Evolutionary conservation across 495 filamentous ascomycete species (phyloP).

Genomic region (Chaetomium cochliodes): DNA sequence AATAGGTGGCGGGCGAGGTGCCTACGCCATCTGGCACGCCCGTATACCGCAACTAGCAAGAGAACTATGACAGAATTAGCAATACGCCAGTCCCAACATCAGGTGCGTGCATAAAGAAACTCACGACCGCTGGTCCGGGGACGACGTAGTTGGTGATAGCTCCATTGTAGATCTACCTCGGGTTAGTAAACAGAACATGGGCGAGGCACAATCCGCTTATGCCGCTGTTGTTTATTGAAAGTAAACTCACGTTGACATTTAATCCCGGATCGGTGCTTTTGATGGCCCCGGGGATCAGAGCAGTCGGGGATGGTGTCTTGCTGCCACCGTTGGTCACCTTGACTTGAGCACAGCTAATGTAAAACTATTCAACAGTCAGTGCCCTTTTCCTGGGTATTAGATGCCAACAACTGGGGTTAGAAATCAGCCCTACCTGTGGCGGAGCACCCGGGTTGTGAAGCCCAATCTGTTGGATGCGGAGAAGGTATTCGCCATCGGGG

Average conservation of each 20-base stretch:
- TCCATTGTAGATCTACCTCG: slow-evolving; percentile 26
- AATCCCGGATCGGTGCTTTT: slow-evolving; percentile 55
- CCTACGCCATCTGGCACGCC: no score
- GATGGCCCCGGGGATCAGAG: slow-evolving; percentile 55
- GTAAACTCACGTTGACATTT: slow-evolving; percentile 37
- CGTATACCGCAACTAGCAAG: slow-evolving; percentile 15
- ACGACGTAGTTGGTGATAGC: slow-evolving; percentile 26
- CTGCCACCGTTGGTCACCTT: slow-evolving; percentile 52
- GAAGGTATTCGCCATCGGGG: slow-evolving; percentile 58
- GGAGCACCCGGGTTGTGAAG: slow-evolving; percentile 55
- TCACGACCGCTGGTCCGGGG: slow-evolving; percentile 29
- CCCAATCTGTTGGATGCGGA: slow-evolving; percentile 60
- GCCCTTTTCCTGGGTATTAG: neutral
- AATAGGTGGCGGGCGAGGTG: neutral
- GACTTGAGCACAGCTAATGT: slow-evolving; percentile 59
- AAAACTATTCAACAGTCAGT: slow-evolving; percentile 39
- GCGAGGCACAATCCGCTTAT: neutral
- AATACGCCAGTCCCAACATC: neutral
- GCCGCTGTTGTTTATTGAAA: no score
- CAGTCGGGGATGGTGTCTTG: slow-evolving; percentile 45
- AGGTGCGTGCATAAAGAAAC: slow-evolving; percentile 7
- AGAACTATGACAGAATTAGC: slow-evolving; percentile 18
- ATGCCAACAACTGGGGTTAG: slow-evolving; percentile 12
- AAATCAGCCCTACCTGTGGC: slow-evolving; percentile 31
- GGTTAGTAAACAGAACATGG: slow-evolving; percentile 3